Conservation (phyloP, 805 yeast genomes). For the Nakazawaea peltata region DNA sequence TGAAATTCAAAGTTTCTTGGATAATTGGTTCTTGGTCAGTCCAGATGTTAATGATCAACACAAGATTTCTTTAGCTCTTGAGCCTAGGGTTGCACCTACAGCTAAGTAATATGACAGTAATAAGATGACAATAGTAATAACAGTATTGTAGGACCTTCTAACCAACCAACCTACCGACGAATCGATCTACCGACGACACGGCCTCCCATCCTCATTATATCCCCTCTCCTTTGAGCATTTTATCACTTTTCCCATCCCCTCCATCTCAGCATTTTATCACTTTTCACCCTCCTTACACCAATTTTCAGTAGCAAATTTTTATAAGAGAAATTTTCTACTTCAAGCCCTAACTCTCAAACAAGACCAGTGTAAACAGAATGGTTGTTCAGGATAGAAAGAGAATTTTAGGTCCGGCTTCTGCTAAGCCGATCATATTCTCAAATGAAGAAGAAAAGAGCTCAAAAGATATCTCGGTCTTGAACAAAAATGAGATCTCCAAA, state of each 20-base stretch:
- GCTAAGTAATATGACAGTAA: not conserved
- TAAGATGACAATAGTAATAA: not conserved
- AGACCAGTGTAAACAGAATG: too few relatives aligned
- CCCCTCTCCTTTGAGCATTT: too few relatives aligned
- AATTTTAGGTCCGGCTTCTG: slow-evolving; percentile 73
- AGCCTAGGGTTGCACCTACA: slow-evolving; percentile 49
- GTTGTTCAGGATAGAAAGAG: slow-evolving; percentile 67
- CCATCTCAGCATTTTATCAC: too few relatives aligned
- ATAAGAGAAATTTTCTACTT: too few relatives aligned
- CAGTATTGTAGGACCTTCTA: not conserved
- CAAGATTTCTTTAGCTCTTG: slow-evolving; percentile 62
- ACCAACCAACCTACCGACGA: too few relatives aligned
- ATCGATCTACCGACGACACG: too few relatives aligned
- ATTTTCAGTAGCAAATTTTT: too few relatives aligned
- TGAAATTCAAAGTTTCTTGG: slow-evolving; percentile 56
- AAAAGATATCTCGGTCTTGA: slow-evolving; percentile 8
- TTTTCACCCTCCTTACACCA: too few relatives aligned
- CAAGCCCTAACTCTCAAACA: too few relatives aligned
- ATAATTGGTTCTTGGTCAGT: slow-evolving; percentile 41
- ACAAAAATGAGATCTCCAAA: slow-evolving; percentile 23
- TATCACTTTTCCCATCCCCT: too few relatives aligned
- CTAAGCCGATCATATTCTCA: slow-evolving; percentile 40
- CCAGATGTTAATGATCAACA: slow-evolving; percentile 81
- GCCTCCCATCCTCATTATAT: too few relatives aligned
- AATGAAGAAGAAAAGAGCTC: slow-evolving; percentile 9